Percentiles rank a stretch among this genome's conserved stretches.
phyloP scores from a whole-genome alignment of 2,329 filamentous ascomycete genomes.

The Aspergillus nomiae region DNA sequence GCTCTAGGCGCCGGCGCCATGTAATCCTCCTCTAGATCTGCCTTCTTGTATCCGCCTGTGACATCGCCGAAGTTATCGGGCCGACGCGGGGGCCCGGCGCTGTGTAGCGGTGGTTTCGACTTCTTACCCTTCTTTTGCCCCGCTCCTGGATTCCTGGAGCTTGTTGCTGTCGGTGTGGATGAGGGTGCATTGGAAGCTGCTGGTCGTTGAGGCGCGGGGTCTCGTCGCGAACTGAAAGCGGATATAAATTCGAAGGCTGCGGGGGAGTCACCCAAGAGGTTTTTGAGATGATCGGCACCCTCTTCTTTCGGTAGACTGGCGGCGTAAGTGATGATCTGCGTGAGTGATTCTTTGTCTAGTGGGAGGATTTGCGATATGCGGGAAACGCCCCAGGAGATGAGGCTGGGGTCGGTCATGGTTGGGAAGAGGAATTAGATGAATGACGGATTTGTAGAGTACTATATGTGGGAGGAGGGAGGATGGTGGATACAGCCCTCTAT shows the following conservation, averaged over 20 bases:
- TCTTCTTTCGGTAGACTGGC: conserved; percentile 73
- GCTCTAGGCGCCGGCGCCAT: conserved; percentile 56
- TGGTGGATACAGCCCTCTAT: conserved; percentile 1
- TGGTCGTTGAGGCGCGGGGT: conserved; percentile 17
- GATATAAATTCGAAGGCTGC: conserved; percentile 72
- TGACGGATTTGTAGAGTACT: conserved; percentile 5
- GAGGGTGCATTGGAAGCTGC: not conserved
- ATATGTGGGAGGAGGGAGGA: not conserved
- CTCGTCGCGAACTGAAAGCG: conserved; percentile 70
- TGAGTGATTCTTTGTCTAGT: conserved; percentile 79
- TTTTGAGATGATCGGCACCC: conserved; percentile 81
- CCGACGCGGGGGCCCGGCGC: conserved; percentile 60
- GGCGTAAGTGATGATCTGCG: conserved; percentile 82
- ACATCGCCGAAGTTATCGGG: conserved; percentile 66
- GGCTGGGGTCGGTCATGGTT: conserved; percentile 31
- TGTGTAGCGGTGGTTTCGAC: conserved; percentile 63
- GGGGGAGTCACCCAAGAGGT: conserved; percentile 83
- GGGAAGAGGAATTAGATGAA: not conserved
- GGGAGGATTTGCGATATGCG: conserved; percentile 80
- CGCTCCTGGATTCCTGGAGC: not conserved
- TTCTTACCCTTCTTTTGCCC: conserved; percentile 51
- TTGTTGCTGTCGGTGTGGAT: not conserved
- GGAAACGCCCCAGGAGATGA: conserved; percentile 61
- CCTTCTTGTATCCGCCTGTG: conserved; percentile 75
- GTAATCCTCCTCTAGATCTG: conserved; percentile 70